These are phyloP conservation scores for Niveomyces coronatus DNA, from an alignment of 2,329 filamentous ascomycete genomes.

Conservation along the genomic window DNA sequence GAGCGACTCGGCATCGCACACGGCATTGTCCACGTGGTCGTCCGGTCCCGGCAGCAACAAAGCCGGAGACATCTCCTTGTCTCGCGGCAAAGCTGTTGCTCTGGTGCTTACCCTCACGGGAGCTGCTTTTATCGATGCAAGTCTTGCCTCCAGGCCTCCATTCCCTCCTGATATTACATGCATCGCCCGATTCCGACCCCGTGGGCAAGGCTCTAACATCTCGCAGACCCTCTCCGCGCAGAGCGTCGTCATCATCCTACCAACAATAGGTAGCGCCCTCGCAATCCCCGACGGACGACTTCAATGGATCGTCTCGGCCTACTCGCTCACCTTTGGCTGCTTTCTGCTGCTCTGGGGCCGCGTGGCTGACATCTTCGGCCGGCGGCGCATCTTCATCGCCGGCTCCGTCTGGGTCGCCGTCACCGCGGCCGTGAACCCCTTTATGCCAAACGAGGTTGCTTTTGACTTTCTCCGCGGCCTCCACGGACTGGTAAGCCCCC, in stretches of 20 bases:
- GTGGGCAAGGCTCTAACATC: not conserved
- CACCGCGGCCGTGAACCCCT: slow-evolving; percentile 49
- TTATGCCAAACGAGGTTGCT: slow-evolving; percentile 55
- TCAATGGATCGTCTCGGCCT: slow-evolving; percentile 59
- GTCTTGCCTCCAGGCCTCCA: slow-evolving; percentile 8
- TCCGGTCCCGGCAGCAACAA: slow-evolving; percentile 10
- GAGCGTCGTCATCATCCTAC: slow-evolving; percentile 51
- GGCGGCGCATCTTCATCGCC: slow-evolving; percentile 52
- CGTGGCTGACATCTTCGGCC: slow-evolving; percentile 57
- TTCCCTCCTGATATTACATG: not conserved
- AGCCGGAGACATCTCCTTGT: slow-evolving; percentile 25
- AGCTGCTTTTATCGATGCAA: slow-evolving; percentile 45
- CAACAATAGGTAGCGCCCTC: slow-evolving; percentile 47
- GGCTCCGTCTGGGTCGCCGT: slow-evolving; percentile 54
- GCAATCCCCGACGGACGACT: slow-evolving; percentile 46
- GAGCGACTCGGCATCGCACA: not conserved
- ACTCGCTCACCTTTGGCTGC: slow-evolving; percentile 55
- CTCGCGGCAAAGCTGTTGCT: slow-evolving; percentile 42
- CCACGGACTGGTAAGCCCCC: slow-evolving; percentile 42
- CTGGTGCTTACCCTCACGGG: slow-evolving; percentile 45
- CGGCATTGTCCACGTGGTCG: not conserved
- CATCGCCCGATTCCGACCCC: slow-evolving; percentile 8
- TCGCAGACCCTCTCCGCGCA: slow-evolving; percentile 45
- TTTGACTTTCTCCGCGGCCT: slow-evolving; percentile 58
- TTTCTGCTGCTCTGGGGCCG: slow-evolving; percentile 59